These are phyloP conservation scores for Coelastrella sp. DNA, from an alignment of 139 green algal genomes.

Conservation along the genomic window DNA sequence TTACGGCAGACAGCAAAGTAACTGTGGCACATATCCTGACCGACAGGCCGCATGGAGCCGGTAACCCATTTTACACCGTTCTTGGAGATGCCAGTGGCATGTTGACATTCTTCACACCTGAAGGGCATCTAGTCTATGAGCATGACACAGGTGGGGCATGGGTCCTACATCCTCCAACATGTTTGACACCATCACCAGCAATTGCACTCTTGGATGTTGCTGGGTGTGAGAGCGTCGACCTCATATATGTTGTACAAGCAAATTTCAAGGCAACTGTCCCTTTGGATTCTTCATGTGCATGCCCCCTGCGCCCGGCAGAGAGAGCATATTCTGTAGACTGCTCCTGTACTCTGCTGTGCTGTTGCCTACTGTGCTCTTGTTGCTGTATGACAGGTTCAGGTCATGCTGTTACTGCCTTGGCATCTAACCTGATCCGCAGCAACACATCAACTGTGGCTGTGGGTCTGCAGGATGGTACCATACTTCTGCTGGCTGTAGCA, in stretches of 20 bases:
- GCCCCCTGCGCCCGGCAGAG: too few species aligned
- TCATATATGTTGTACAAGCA: too few species aligned
- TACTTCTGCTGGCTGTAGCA: conserved; percentile 2
- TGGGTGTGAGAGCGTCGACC: too few species aligned
- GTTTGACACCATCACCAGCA: too few species aligned
- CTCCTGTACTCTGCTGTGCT: conserved; percentile 1
- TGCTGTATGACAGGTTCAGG: conserved; percentile 3
- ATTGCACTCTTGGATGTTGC: too few species aligned
- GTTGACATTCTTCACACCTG: conserved; percentile 49
- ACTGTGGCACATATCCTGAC: neutral
- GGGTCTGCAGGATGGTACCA: neutral
- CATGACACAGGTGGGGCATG: conserved; percentile 35
- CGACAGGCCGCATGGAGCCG: neutral
- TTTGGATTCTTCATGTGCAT: too few species aligned
- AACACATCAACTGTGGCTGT: conserved; percentile 23
- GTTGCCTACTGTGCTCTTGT: too few species aligned
- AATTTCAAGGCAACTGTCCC: too few species aligned
- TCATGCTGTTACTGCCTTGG: neutral
- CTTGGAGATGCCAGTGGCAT: conserved; percentile 42
- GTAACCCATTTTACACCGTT: neutral
- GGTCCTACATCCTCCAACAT: too few species aligned
- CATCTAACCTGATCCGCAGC: neutral
- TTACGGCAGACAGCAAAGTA: conserved; percentile 6
- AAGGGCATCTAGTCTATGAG: conserved; percentile 41
- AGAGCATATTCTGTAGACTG: neutral